These are phyloP conservation scores for Epichloe uncinata DNA, from an alignment of 2,329 filamentous ascomycete genomes.

Conservation along the genomic window DNA sequence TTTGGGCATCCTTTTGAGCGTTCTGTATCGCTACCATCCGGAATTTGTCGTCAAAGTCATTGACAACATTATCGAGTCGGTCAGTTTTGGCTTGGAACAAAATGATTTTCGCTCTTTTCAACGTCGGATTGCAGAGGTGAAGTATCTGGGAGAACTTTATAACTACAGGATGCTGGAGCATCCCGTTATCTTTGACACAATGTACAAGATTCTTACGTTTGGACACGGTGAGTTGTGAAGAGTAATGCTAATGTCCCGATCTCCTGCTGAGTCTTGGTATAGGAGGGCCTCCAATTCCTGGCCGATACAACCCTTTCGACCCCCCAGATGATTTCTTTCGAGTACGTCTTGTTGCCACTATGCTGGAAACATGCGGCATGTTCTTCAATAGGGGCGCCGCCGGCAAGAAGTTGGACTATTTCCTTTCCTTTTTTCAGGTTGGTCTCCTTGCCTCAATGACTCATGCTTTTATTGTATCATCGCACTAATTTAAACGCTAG, in stretches of 20 bases:
- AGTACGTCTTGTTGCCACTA: constrained; percentile 74
- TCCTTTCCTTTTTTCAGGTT: constrained; percentile 86
- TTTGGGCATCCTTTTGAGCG: constrained; percentile 76
- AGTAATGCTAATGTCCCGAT: neutral
- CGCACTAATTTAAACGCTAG: constrained; percentile 21
- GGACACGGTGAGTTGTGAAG: constrained; percentile 50
- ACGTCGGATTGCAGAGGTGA: constrained; percentile 85
- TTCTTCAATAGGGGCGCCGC: constrained; percentile 94
- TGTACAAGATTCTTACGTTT: constrained; percentile 91
- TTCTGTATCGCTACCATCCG: constrained; percentile 82
- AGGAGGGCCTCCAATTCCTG: constrained; percentile 71
- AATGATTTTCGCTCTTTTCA: constrained; percentile 98
- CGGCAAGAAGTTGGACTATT: constrained; percentile 96
- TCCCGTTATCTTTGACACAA: constrained; percentile 82
- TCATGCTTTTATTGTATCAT: neutral
- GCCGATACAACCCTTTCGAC: constrained; percentile 65
- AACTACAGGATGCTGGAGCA: constrained; percentile 97
- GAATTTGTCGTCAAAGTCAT: constrained; percentile 85
- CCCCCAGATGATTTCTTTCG: constrained; percentile 95
- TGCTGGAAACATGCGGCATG: constrained; percentile 89
- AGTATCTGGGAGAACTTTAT: constrained; percentile 92
- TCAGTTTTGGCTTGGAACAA: constrained; percentile 77
- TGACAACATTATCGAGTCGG: constrained; percentile 79
- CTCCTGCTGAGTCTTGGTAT: constrained; percentile 1
- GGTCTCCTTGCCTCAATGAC: neutral